Evolutionary conservation across 73 alveolate species (phyloP), one percentile per base, ranked within the genome.

Genomic region (Paramecium tetraurelia): DNA sequence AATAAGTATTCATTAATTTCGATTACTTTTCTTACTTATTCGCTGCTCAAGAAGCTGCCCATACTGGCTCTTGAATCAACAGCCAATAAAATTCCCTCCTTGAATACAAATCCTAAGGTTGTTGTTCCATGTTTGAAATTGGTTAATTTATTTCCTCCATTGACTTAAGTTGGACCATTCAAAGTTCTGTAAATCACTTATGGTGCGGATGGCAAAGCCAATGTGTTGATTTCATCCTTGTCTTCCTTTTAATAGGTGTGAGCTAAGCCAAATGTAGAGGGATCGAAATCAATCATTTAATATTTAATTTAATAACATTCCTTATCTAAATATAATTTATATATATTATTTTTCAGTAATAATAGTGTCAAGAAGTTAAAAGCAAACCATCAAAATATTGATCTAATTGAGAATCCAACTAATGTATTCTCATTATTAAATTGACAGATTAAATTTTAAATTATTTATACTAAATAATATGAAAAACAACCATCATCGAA

Each of bases 11-110:
- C 99, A 93, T 99, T 99, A 95, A 99, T 98, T 92, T 98, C 99
- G 59, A 98, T 97, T 92, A 99, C 99, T 95, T 98, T 98, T 84
- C 99, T 94, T 43, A 98, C 99, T 27, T 98, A 93, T 93, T 96
- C 95, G 31, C 99, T 96, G 35, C 99, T 98, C 68, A 98, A 97
- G 95, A 97, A 99, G 70, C 98, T 94, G 14, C 99, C 99, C 99
- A 97, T 97, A 86, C 99, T 97, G 44, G 99, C 99, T 72, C 99
- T 96, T 22, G 99, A 97, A 92, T 99, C 99, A 85, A 98, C 99
- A 83, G 99, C 99, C 18, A 98, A 96, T 59, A 98, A 75, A 69
- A 99, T 97, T 18, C 99, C 99, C 35, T 96, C 98, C 87, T 97
- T 95, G 94, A 97, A 98, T 68, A 95, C 97, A 85, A 97, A 98